A percentile compares a stretch with the other conserved stretches of the same genome.
Evolutionary conservation across 352 stramenopile species (phyloP).

Genomic region (Globisporangium cylindrosporum): DNA sequence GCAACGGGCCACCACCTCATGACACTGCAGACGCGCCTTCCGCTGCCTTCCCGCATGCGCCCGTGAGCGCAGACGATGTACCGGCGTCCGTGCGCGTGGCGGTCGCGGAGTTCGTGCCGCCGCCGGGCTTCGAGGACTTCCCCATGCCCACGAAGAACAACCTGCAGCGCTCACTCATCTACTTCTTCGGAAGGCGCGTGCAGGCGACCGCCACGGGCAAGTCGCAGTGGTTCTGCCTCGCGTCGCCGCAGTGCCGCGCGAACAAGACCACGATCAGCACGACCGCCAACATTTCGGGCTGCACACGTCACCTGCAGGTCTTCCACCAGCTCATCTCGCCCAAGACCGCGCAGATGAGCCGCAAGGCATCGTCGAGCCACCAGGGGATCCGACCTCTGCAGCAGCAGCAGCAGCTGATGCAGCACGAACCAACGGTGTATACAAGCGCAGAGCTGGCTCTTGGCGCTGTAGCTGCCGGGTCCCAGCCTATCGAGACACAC

Average conservation of each 20-base stretch:
- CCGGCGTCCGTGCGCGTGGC: slow-evolving; percentile 13
- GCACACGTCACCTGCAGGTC: slow-evolving; percentile 25
- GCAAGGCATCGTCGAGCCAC: slow-evolving; percentile 6
- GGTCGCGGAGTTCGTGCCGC: slow-evolving; percentile 16
- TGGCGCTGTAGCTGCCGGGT: too few species aligned
- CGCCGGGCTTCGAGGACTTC: slow-evolving; percentile 19
- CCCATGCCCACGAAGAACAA: slow-evolving; percentile 25
- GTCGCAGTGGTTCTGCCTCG: slow-evolving; percentile 27
- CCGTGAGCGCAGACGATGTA: slow-evolving; percentile 12
- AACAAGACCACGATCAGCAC: slow-evolving; percentile 26
- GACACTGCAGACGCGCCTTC: neutral
- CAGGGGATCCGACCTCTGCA: neutral
- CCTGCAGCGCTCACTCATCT: slow-evolving; percentile 27
- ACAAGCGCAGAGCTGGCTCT: neutral
- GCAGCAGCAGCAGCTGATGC: neutral
- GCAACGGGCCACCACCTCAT: neutral
- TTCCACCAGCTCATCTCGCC: slow-evolving; percentile 25
- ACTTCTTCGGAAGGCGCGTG: slow-evolving; percentile 24
- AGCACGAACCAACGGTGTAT: neutral
- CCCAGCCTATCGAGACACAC: neutral
- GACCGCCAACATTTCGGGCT: slow-evolving; percentile 23
- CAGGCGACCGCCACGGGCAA: slow-evolving; percentile 8
- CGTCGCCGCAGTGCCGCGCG: slow-evolving; percentile 20
- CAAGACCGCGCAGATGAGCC: slow-evolving; percentile 20
- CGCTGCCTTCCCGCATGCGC: neutral